Percentiles rank a stretch among this genome's conserved stretches.
Evolutionary conservation across 163 green algal species (phyloP).

Genomic region (Volvox carteri): DNA sequence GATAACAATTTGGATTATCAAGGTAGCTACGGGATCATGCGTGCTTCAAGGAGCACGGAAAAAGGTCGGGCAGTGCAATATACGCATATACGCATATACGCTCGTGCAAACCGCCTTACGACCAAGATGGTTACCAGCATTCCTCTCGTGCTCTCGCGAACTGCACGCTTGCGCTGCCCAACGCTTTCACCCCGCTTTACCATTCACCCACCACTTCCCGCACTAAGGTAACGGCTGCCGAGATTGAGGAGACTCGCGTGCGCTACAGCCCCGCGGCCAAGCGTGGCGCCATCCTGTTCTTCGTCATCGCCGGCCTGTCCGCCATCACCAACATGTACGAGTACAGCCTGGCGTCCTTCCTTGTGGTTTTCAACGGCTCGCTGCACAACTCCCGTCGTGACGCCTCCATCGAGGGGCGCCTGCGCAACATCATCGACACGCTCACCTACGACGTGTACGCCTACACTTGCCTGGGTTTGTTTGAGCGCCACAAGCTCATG

Average conservation of each 20-base stretch:
- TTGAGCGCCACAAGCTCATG: conserved; percentile 95
- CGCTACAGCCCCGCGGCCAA: conserved; percentile 84
- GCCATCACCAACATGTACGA: conserved; percentile 94
- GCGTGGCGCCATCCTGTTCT: conserved; percentile 91
- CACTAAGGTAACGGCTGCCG: conserved; percentile 74
- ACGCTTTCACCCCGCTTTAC: too few species aligned
- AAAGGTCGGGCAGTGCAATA: too few species aligned
- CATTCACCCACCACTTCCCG: background rate
- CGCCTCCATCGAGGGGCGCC: conserved; percentile 61
- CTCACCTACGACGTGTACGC: conserved; percentile 89
- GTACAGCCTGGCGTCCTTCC: conserved; percentile 85
- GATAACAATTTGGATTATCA: too few species aligned
- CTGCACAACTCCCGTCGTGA: conserved; percentile 78
- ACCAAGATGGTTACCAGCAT: too few species aligned
- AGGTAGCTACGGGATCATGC: too few species aligned
- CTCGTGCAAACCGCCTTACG: too few species aligned
- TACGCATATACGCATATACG: too few species aligned
- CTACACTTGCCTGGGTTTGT: conserved; percentile 92
- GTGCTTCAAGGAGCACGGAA: too few species aligned
- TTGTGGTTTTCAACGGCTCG: conserved; percentile 88
- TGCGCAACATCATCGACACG: conserved; percentile 88
- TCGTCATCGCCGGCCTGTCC: conserved; percentile 81
- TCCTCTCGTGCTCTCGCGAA: too few species aligned
- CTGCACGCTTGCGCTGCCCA: too few species aligned
- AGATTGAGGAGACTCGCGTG: conserved; percentile 85